These are phyloP conservation scores for Amanita inopinata DNA, from an alignment of 768 basidiomycete species.

Conservation along the genomic window DNA sequence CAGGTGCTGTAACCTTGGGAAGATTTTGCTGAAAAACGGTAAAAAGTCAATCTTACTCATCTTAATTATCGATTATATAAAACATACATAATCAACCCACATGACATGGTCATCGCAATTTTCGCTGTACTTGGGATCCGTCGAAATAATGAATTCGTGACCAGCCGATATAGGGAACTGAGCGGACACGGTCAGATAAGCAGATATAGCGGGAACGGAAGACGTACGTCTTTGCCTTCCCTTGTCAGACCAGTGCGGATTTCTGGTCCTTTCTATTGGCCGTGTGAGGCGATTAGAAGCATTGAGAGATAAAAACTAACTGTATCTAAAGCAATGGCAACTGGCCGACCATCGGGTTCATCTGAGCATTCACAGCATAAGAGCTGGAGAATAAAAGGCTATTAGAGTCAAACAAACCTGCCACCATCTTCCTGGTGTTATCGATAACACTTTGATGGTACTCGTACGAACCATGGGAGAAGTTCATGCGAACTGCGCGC, in stretches of 20 bases:
- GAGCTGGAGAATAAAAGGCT: not conserved
- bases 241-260: conserved; percentile 94
- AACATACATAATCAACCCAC: conserved; percentile 88
- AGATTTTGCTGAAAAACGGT: conserved; percentile 59
- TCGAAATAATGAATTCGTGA: conserved; percentile 88
- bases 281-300: not conserved
- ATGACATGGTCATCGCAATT: conserved; percentile 75
- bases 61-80: not conserved
- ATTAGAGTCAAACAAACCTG: conserved; percentile 38
- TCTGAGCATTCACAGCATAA: conserved; percentile 26
- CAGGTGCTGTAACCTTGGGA: conserved; percentile 92
- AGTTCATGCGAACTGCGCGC: conserved; percentile 96
- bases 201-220: conserved; percentile 2
- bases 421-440: conserved; percentile 84
- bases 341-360: conserved; percentile 73
- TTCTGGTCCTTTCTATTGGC: conserved; percentile 92
- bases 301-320: conserved; percentile 33
- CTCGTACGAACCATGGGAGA: conserved; percentile 97
- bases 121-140: conserved; percentile 73
- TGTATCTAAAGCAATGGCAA: conserved; percentile 97
- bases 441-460: conserved; percentile 99
- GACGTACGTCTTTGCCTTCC: conserved; percentile 74
- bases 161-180: conserved; percentile 82
- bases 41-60: not conserved
- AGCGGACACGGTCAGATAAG: conserved; percentile 4